Evolutionary conservation across 148 eudicot genomes (phyloP).

Genomic region (Chenopodium suecicum): DNA sequence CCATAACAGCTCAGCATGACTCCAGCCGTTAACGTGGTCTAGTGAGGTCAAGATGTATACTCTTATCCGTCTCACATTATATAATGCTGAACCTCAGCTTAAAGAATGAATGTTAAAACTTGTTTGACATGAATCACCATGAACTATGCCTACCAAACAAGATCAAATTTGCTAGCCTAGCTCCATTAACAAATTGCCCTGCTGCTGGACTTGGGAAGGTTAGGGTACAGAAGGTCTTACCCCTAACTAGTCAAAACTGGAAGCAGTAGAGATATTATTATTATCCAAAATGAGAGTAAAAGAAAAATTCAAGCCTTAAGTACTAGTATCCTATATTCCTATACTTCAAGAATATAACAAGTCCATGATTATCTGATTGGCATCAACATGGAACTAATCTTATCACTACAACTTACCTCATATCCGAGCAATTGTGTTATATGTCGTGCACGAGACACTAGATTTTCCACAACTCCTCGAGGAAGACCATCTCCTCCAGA

Average conservation of each 20-base stretch:
- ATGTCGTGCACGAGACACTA: constrained; percentile 71
- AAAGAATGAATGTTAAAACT: background rate
- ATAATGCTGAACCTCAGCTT: background rate
- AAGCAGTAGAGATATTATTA: background rate
- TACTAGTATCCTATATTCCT: background rate
- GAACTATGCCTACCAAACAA: background rate
- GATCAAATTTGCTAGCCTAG: background rate
- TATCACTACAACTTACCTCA: constrained; percentile 58
- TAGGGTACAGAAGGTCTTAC: background rate
- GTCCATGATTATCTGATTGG: background rate
- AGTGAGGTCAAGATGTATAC: background rate
- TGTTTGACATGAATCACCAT: background rate
- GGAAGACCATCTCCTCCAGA: constrained; percentile 99
- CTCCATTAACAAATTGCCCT: background rate
- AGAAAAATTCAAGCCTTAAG: background rate
- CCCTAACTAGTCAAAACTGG: background rate
- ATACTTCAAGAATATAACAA: background rate
- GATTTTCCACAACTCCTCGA: constrained; percentile 96
- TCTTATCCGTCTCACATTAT: background rate
- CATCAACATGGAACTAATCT: background rate
- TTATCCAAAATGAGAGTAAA: background rate
- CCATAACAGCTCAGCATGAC: background rate
- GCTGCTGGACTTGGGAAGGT: background rate
- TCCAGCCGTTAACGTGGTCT: background rate
- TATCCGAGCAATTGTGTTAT: constrained; percentile 72